Conservation (phyloP, 768 basidiomycete species). For the Filobasidium floriforme region DNA sequence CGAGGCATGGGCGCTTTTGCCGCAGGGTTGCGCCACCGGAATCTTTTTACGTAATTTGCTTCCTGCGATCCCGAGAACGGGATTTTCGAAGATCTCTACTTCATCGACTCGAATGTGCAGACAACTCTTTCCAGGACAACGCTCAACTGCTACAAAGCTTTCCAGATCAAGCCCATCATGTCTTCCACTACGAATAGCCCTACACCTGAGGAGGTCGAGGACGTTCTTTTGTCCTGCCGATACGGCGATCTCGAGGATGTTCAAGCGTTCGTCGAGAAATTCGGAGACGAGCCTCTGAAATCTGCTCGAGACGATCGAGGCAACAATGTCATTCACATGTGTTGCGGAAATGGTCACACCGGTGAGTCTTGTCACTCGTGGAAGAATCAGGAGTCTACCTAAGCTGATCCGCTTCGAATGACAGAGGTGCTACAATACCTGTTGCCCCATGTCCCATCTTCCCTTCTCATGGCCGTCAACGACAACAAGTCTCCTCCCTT, state of each 20-base stretch:
- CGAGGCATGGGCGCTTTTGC: too few species aligned
- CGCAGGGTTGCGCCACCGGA: too few species aligned
- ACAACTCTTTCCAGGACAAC: too few species aligned
- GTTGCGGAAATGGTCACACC: constrained; percentile 75
- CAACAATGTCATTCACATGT: constrained; percentile 79
- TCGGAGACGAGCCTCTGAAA: constrained; percentile 50
- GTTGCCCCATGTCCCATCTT: constrained; percentile 54
- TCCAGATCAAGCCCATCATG: too few species aligned
- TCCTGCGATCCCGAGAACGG: too few species aligned
- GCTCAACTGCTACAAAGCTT: too few species aligned
- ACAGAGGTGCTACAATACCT: constrained; percentile 70
- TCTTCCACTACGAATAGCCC: constrained; percentile 25
- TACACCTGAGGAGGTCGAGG: constrained; percentile 50
- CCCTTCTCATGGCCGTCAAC: constrained; percentile 59
- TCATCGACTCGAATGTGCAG: too few species aligned
- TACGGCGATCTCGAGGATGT: constrained; percentile 82
- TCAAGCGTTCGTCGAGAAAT: constrained; percentile 57
- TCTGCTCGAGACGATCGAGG: constrained; percentile 63
- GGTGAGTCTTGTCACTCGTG: too few species aligned
- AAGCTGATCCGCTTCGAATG: constrained; percentile 34
- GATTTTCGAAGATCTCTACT: too few species aligned
- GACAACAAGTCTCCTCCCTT: constrained; percentile 69
- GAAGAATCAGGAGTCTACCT: too few species aligned
- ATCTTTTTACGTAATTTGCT: too few species aligned
- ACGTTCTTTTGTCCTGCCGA: constrained; percentile 72